These are phyloP conservation scores for Pontederia paniculata DNA, from an alignment of 176 grass and related monocot genomes.

Conservation along the genomic window DNA sequence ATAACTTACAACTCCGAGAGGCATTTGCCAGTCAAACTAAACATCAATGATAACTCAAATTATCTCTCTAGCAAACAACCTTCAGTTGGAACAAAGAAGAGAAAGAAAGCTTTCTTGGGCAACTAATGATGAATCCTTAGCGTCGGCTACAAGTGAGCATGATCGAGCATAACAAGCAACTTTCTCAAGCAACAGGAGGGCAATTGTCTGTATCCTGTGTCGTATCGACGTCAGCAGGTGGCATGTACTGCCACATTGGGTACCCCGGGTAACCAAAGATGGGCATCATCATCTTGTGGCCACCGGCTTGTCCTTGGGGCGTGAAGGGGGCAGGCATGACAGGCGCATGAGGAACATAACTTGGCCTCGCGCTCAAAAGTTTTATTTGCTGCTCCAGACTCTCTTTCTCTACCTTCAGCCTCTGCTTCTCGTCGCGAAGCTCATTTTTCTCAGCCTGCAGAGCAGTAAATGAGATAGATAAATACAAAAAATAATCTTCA, in stretches of 20 bases:
- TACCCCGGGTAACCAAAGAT: slow-evolving; percentile 48
- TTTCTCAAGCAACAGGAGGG: slow-evolving; percentile 51
- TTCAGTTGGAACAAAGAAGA: no score
- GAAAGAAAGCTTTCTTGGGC: no score
- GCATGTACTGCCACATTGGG: slow-evolving; percentile 76
- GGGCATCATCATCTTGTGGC: slow-evolving; percentile 67
- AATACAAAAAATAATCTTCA: no score
- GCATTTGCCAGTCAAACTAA: no score
- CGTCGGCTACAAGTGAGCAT: not conserved
- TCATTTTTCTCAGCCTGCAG: slow-evolving; percentile 38
- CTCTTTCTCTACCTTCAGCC: slow-evolving; percentile 37
- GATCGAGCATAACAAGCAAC: not conserved
- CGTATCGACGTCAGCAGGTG: slow-evolving; percentile 57
- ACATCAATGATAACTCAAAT: no score
- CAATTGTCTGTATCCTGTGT: slow-evolving; percentile 54
- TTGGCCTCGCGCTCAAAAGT: slow-evolving; percentile 18
- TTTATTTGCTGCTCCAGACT: slow-evolving; percentile 34
- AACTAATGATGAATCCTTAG: not conserved
- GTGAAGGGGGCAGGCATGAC: slow-evolving; percentile 43
- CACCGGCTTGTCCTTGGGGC: slow-evolving; percentile 31
- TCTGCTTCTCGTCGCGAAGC: slow-evolving; percentile 38
- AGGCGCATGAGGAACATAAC: slow-evolving; percentile 32
- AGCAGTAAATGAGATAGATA: not conserved
- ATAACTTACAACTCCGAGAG: no score
- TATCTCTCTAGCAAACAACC: no score